phyloP scores from a whole-genome alignment of 306 rosid genomes.

The Vigna unguiculata region DNA sequence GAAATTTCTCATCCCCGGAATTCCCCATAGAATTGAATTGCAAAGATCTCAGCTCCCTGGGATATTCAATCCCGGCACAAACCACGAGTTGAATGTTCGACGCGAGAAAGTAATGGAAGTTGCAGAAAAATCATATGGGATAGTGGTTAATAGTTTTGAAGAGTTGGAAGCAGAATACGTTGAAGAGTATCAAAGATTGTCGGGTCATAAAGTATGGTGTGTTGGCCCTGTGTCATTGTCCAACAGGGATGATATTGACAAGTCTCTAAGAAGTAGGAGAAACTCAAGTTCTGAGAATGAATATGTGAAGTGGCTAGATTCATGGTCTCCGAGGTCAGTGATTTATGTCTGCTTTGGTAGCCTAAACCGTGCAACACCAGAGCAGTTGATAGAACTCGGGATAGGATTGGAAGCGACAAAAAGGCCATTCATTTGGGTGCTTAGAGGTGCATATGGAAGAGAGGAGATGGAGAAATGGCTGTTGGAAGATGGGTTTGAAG shows the following conservation, averaged over 20 bases:
- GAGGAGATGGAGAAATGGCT: conserved; percentile 13
- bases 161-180: conserved; percentile 35
- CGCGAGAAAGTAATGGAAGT: conserved; percentile 30
- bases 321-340: conserved; percentile 46
- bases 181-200: conserved; percentile 22
- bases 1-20: conserved; percentile 36
- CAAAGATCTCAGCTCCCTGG: conserved; percentile 41
- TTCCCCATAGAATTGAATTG: conserved; percentile 44
- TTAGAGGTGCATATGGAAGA: conserved; percentile 11
- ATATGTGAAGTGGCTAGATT: conserved; percentile 55
- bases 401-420: conserved; percentile 64
- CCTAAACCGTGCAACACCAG: conserved; percentile 45
- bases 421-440: conserved; percentile 20
- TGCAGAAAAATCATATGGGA: conserved; percentile 42
- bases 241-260: neutral
- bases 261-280: neutral
- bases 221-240: conserved; percentile 56
- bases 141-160: conserved; percentile 47
- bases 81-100: neutral
- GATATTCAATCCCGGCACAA: conserved; percentile 13
- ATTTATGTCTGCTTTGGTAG: conserved; percentile 69
- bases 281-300: neutral
- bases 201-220: conserved; percentile 50
- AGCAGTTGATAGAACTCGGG: conserved; percentile 59
- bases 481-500: neutral